Conservation (phyloP, 495 filamentous ascomycete genomes). For the Penicillium paradoxum region DNA sequence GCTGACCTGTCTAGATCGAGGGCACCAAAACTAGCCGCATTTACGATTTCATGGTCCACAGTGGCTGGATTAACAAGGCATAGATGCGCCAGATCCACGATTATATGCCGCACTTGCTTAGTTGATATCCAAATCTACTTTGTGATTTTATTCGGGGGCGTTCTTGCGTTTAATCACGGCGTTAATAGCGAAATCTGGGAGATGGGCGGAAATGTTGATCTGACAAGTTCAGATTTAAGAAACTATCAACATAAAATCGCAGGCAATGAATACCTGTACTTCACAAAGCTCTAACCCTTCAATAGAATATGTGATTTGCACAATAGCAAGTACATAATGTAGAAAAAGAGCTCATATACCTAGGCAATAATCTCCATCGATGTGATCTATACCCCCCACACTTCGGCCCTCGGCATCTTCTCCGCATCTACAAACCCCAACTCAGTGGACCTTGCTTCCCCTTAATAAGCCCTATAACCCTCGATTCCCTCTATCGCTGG, state of each 20-base stretch:
- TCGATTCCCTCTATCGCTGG: too few species aligned
- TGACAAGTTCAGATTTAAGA: not conserved
- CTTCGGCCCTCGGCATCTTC: constrained; percentile 33
- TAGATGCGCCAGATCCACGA: constrained; percentile 19
- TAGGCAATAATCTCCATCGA: too few species aligned
- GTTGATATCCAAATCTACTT: constrained; percentile 18
- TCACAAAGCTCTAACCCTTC: not conserved
- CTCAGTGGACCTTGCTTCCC: not conserved
- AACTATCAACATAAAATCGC: not conserved
- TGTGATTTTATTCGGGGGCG: constrained; percentile 12
- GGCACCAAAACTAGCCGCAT: constrained; percentile 62
- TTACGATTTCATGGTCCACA: constrained; percentile 91
- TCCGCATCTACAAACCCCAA: constrained; percentile 18
- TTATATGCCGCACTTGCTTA: constrained; percentile 1
- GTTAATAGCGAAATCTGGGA: constrained; percentile 10
- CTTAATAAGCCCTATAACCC: not conserved
- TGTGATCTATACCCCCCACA: too few species aligned
- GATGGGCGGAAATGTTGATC: constrained; percentile 9
- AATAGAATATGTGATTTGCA: not conserved
- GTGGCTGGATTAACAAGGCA: constrained; percentile 83
- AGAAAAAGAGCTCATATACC: not conserved
- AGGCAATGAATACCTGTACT: not conserved
- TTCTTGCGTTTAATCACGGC: constrained; percentile 11
- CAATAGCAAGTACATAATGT: not conserved
- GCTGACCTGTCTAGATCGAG: constrained; percentile 49